Percentiles rank a stretch among this genome's conserved stretches.
These are phyloP conservation scores for Colletotrichum sp. DNA, from an alignment of 2,329 filamentous ascomycete species.

Conservation along the genomic window DNA sequence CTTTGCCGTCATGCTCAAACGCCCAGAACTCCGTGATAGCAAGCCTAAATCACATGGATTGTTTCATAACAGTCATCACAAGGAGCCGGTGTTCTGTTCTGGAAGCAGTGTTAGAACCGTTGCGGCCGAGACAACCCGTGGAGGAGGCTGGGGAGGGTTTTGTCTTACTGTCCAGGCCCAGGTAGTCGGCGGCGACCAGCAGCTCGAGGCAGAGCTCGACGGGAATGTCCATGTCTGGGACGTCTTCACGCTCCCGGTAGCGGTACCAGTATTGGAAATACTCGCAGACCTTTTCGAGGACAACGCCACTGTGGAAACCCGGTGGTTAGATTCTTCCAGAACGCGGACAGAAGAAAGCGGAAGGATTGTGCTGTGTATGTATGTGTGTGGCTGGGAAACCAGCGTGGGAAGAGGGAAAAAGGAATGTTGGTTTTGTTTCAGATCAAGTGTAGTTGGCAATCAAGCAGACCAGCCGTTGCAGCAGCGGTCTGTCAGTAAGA, in stretches of 20 bases:
- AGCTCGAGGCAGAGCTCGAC: constrained; percentile 80
- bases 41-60: constrained; percentile 29
- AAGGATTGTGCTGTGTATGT: not conserved
- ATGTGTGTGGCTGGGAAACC: constrained; percentile 5
- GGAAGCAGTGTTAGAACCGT: constrained; percentile 4
- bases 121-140: not conserved
- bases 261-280: constrained; percentile 86
- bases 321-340: constrained; percentile 22
- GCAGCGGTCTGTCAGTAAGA: constrained; percentile 52
- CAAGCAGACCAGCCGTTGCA: constrained; percentile 49
- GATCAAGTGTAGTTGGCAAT: constrained; percentile 69
- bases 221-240: constrained; percentile 82
- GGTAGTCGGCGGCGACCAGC: constrained; percentile 77
- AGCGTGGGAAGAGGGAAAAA: not conserved
- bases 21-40: constrained; percentile 23
- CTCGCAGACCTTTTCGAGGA: constrained; percentile 82
- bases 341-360: not conserved
- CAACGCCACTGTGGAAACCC: constrained; percentile 61
- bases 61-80: constrained; percentile 8
- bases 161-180: constrained; percentile 68
- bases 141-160: not conserved
- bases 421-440: constrained; percentile 45
- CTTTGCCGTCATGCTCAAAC: not conserved
- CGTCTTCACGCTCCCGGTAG: constrained; percentile 71
- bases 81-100: constrained; percentile 20